Conservation (phyloP, 371 early-diverging fungal genomes). For the Rhizopus delemar region DNA sequence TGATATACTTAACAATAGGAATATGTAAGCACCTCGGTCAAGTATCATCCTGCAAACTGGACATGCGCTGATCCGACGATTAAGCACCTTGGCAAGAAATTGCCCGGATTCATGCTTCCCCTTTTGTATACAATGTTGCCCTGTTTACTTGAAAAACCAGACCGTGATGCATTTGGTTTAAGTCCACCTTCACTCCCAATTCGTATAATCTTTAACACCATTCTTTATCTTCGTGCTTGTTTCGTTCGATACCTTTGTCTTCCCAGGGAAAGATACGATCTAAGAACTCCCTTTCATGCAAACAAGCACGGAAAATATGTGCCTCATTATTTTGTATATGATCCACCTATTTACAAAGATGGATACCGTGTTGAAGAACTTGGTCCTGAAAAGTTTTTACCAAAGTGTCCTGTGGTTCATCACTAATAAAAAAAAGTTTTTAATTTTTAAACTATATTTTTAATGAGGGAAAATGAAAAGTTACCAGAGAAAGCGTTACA, state of each 20-base stretch:
- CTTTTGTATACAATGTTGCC: constrained; percentile 22
- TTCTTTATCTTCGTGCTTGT: constrained; percentile 14
- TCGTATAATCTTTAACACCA: constrained; percentile 8
- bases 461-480: too few relatives aligned
- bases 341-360: constrained; percentile 22
- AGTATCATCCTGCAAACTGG: constrained; percentile 30
- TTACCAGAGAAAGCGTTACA: too few relatives aligned
- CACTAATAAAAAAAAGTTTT: too few relatives aligned
- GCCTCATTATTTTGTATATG: constrained; percentile 26
- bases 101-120: constrained; percentile 21
- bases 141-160: constrained; percentile 24
- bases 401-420: constrained; percentile 19
- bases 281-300: constrained; percentile 30
- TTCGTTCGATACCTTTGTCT: constrained; percentile 28
- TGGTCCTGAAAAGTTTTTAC: constrained; percentile 33
- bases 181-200: constrained; percentile 4
- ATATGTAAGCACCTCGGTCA: constrained; percentile 19
- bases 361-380: constrained; percentile 31
- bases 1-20: constrained; percentile 3
- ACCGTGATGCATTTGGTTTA: constrained; percentile 27
- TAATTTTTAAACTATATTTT: too few relatives aligned
- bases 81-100: constrained; percentile 16
- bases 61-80: constrained; percentile 28
- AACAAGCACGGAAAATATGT: constrained; percentile 27
- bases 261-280: constrained; percentile 17